A percentile compares a stretch with the other conserved stretches of the same genome.
These are phyloP conservation scores for Aspergillus quadricinctus DNA, from an alignment of 2,329 filamentous ascomycete species.

Conservation along the genomic window DNA sequence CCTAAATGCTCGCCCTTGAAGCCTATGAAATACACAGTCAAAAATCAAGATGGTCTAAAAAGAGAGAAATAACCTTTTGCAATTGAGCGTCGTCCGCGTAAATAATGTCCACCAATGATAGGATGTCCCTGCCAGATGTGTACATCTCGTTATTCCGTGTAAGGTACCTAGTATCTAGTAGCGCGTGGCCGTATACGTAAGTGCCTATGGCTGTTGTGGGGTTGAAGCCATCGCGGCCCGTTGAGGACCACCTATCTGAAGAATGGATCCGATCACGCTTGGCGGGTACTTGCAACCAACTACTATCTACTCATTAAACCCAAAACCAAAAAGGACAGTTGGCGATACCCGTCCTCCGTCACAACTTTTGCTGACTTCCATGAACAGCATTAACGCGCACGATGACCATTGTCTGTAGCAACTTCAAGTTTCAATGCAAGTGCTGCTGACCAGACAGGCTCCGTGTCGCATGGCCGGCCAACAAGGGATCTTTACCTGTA, in stretches of 20 bases:
- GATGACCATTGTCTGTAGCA: slow-evolving; percentile 9
- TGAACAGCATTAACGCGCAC: neutral
- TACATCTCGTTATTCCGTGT: neutral
- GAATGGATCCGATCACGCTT: neutral
- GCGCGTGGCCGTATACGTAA: neutral
- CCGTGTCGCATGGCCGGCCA: slow-evolving; percentile 23
- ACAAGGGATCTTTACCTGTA: slow-evolving; percentile 13
- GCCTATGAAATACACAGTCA: too few relatives aligned
- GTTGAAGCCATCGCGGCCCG: neutral
- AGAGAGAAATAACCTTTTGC: too few relatives aligned
- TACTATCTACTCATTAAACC: neutral
- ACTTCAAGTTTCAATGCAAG: slow-evolving; percentile 6
- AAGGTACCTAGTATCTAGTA: neutral
- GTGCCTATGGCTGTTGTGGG: neutral
- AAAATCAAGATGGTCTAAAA: too few relatives aligned
- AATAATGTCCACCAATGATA: neutral
- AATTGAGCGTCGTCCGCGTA: neutral
- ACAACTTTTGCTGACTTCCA: neutral
- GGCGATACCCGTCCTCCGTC: slow-evolving; percentile 11
- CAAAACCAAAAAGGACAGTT: slow-evolving; percentile 18
- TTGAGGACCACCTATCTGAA: neutral
- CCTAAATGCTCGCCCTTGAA: too few relatives aligned
- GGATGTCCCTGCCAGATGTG: neutral
- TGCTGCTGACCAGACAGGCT: slow-evolving; percentile 5
- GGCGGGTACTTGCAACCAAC: neutral